Evolutionary conservation across 768 basidiomycete species (phyloP).

Genomic region (Kwoniella mangroviensis): DNA sequence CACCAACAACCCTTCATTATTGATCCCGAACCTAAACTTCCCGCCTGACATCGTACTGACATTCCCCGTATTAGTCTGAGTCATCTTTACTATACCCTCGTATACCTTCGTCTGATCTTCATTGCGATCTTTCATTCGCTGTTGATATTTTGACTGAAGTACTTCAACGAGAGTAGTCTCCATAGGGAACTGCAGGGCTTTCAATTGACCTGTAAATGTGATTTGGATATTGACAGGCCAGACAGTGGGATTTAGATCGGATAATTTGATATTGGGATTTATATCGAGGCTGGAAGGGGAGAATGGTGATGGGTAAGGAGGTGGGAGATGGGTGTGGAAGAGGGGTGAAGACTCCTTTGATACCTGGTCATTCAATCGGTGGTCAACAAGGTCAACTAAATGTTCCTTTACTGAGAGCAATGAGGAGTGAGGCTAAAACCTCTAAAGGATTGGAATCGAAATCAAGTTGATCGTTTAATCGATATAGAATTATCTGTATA

Average conservation of each 20-base stretch:
- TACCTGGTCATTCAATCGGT: not conserved
- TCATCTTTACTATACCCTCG: slow-evolving; percentile 31
- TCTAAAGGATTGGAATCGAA: too few relatives aligned
- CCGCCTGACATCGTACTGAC: slow-evolving; percentile 28
- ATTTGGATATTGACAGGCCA: slow-evolving; percentile 50
- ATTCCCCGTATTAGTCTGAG: slow-evolving; percentile 3
- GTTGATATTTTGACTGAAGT: slow-evolving; percentile 6
- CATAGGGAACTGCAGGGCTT: slow-evolving; percentile 38
- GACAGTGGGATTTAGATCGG: not conserved
- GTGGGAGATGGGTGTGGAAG: slow-evolving; percentile 40
- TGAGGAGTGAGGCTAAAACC: too few relatives aligned
- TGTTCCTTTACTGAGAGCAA: too few relatives aligned
- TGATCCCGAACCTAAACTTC: slow-evolving; percentile 33
- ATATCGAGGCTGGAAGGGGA: slow-evolving; percentile 6
- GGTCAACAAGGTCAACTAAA: too few relatives aligned
- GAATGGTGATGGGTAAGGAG: slow-evolving; percentile 37
- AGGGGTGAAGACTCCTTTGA: slow-evolving; percentile 32
- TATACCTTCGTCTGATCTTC: slow-evolving; percentile 14
- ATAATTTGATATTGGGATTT: not conserved
- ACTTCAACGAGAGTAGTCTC: slow-evolving; percentile 38
- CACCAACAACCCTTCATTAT: slow-evolving; percentile 24
- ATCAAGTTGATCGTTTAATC: too few relatives aligned
- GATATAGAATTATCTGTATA: too few relatives aligned
- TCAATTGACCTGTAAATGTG: slow-evolving; percentile 33
- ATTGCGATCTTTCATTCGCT: not conserved